These are phyloP conservation scores for Melaleuca alternifolia DNA, from an alignment of 345 rosid species.

Conservation along the genomic window DNA sequence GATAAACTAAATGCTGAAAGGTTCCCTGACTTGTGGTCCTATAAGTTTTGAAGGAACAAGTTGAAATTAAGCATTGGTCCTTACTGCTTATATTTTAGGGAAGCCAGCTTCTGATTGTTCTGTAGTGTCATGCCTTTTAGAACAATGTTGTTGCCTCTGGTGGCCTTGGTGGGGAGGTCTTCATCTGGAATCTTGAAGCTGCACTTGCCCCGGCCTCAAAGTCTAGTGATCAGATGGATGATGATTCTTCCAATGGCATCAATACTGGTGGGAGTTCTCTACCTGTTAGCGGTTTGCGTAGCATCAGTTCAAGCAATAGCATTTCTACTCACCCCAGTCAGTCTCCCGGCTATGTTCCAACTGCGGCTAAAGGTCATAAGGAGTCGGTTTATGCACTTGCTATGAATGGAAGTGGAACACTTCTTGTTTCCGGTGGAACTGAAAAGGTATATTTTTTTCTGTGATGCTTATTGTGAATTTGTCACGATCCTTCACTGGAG, in stretches of 20 bases:
- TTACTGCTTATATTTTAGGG: not conserved
- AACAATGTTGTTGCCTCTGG: slow-evolving; percentile 95
- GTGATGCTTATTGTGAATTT: not conserved
- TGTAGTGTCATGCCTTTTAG: slow-evolving; percentile 70
- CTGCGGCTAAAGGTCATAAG: slow-evolving; percentile 93
- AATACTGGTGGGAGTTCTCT: slow-evolving; percentile 47
- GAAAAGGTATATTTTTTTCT: slow-evolving; percentile 62
- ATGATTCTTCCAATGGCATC: slow-evolving; percentile 62
- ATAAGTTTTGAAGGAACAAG: not conserved
- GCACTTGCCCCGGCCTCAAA: slow-evolving; percentile 69
- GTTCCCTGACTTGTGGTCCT: not conserved
- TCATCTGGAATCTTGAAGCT: slow-evolving; percentile 98
- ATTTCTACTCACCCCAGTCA: slow-evolving; percentile 60
- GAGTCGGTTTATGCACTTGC: slow-evolving; percentile 99
- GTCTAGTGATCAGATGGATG: slow-evolving; percentile 63
- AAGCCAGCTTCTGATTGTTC: slow-evolving; percentile 52
- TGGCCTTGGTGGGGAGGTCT: slow-evolving; percentile 99
- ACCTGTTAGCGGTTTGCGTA: slow-evolving; percentile 63
- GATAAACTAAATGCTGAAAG: not conserved
- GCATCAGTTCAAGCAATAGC: slow-evolving; percentile 76
- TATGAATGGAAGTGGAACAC: slow-evolving; percentile 80
- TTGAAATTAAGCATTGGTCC: not conserved
- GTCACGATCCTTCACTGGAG: not conserved
- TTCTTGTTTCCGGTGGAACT: slow-evolving; percentile 99
- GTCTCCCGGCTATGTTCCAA: slow-evolving; percentile 69